Evolutionary conservation across 352 stramenopile genomes (phyloP), one percentile per base, ranked within the genome.

Genomic region (Salisapilia sapeloensis): DNA sequence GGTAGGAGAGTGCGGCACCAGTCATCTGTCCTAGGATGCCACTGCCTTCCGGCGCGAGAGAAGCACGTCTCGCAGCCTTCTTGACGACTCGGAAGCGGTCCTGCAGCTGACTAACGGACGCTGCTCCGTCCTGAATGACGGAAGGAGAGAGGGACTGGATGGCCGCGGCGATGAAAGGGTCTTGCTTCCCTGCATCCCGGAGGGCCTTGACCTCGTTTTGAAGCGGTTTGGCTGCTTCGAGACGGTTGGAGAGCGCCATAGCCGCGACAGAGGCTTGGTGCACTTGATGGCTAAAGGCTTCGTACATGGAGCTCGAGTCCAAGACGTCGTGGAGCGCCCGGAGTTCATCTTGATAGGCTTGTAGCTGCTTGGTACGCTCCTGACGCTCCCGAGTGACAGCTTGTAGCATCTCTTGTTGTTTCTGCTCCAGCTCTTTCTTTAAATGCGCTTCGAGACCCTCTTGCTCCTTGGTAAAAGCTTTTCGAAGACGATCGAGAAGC

Each of bases 71-170:
- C 15, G 63, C 70, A 11, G 75, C 59, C 29, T 61, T 67, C 43
- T 79, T 80, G 28, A 89, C 72, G 13, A 70, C 64, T 29, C 74
- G 75, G 44, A 89, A 89, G 35, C 72, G 72, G 33, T 84, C 66
- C 50, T 89, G 69, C 27, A 89, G 59, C 46, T 89, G 69, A 12
- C 54, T 43, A 6, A 89, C 67, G 7, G 69, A 89, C 13, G 72
- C 54, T 8, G 65, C 69, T 15, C 72, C 69, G 16, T 84, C 51
- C 14, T 77, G 64, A 28, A 82, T 50, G 23, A 77, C 62, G 9
- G 55, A 34, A 19, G 57, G 48, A 4, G 72, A 60, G 14, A 89
- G 50, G 14, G 54, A 75, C 46, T 78, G 66, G 31, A 89, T 35
- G 4, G 64, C 57, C 17, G 46, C 50, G 11, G 83, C 63, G 23